Evolutionary conservation across 2,329 filamentous ascomycete genomes (phyloP).

Genomic region (Pyricularia sp.): DNA sequence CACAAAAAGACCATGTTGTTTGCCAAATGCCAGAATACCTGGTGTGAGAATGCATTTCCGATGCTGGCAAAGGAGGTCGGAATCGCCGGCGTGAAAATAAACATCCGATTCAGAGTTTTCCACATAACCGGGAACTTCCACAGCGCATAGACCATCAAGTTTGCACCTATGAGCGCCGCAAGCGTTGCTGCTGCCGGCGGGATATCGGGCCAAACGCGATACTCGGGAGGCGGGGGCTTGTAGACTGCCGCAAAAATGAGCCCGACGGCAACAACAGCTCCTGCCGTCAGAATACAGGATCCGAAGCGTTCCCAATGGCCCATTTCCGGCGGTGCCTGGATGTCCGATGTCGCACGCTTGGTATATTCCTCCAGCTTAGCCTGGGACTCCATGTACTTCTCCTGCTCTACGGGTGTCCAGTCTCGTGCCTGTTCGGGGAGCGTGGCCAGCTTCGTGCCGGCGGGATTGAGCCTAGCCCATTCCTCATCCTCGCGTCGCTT

Average conservation of each 20-base stretch:
- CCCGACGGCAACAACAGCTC: conserved; percentile 32
- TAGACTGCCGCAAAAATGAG: conserved; percentile 43
- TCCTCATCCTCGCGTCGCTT: conserved; percentile 31
- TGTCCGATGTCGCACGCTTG: conserved; percentile 37
- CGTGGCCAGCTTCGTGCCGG: conserved; percentile 28
- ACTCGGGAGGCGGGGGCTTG: conserved; percentile 26
- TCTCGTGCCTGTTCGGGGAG: conserved; percentile 21
- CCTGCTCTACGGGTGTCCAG: conserved; percentile 22
- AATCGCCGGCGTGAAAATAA: conserved; percentile 54
- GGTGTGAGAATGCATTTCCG: conserved; percentile 61
- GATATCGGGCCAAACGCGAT: conserved; percentile 49
- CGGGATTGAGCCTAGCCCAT: conserved; percentile 24
- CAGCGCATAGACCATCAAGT: conserved; percentile 43
- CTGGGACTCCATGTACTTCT: neutral
- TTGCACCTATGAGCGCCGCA: conserved; percentile 49
- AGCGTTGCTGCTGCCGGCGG: conserved; percentile 57
- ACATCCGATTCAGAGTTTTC: conserved; percentile 57
- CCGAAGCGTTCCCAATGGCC: conserved; percentile 42
- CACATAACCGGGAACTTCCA: conserved; percentile 61
- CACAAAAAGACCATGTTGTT: conserved; percentile 58
- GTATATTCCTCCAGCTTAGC: conserved; percentile 26
- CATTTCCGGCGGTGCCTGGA: conserved; percentile 43
- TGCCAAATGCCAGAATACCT: conserved; percentile 47
- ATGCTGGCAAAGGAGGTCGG: conserved; percentile 54
- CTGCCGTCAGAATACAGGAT: conserved; percentile 39